Percentiles rank a stretch among this genome's conserved stretches.
phyloP scores from a whole-genome alignment of 192 early-diverging fungal genomes.

The Tieghemiomyces parasiticus region DNA sequence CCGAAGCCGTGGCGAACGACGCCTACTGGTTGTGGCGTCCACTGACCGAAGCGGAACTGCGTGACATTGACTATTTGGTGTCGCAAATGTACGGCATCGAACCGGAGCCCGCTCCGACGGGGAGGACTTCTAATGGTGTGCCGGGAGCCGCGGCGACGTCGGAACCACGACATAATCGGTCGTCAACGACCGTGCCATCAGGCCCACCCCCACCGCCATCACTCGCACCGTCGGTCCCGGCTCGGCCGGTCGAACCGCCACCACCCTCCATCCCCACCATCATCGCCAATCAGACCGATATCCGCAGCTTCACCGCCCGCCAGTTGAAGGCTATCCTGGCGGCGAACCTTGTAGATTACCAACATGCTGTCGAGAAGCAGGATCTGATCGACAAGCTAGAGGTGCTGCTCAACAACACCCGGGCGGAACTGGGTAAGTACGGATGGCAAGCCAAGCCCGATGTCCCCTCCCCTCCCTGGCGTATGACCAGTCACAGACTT shows the following conservation, averaged over 20 bases:
- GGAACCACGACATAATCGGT: neutral
- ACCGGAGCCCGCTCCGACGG: neutral
- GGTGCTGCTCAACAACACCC: constrained; percentile 7
- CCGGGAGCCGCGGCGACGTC: neutral
- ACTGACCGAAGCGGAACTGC: neutral
- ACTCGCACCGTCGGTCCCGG: neutral
- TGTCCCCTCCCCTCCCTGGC: too few species aligned
- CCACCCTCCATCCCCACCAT: constrained; percentile 3
- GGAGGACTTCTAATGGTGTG: neutral
- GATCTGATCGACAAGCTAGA: constrained; percentile 4
- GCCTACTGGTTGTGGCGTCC: neutral
- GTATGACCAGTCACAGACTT: too few species aligned
- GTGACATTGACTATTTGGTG: neutral
- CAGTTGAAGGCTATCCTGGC: constrained; percentile 9
- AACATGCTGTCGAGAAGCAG: constrained; percentile 5
- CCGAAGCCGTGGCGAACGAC: neutral
- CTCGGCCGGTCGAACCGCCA: neutral
- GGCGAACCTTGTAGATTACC: neutral
- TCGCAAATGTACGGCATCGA: neutral
- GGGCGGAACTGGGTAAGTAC: constrained; percentile 1
- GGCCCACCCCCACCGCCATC: neutral
- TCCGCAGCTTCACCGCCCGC: neutral
- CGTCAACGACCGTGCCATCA: too few species aligned
- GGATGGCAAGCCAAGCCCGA: too few species aligned
- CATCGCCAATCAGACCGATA: constrained; percentile 6